phyloP scores from a whole-genome alignment of 108 stramenopile genomes.

The Conticribra weissflogii region DNA sequence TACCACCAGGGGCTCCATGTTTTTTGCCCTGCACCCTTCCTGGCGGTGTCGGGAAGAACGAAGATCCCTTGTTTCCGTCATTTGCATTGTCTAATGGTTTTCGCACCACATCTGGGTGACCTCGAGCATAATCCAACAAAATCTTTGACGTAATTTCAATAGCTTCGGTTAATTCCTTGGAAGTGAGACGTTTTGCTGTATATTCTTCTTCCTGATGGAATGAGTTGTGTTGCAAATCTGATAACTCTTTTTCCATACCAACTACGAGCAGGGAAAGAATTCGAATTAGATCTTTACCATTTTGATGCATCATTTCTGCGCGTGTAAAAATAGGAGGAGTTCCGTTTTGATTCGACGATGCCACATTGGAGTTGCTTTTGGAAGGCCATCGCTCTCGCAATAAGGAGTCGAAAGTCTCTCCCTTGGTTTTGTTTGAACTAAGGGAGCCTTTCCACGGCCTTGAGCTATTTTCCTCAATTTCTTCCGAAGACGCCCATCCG shows the following conservation, averaged over 20 bases:
- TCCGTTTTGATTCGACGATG: background rate
- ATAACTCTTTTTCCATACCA: conserved; percentile 72
- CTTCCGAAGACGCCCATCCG: no score
- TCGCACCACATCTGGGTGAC: conserved; percentile 47
- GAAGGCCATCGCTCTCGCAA: conserved; percentile 36
- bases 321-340: conserved; percentile 16
- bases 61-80: conserved; percentile 9
- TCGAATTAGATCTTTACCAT: conserved; percentile 77
- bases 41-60: conserved; percentile 35
- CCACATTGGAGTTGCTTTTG: background rate
- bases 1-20: conserved; percentile 7
- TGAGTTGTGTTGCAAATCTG: conserved; percentile 18
- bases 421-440: background rate
- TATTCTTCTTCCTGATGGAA: conserved; percentile 13
- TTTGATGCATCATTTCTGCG: conserved; percentile 64
- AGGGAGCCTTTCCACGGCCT: conserved; percentile 38
- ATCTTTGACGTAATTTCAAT: conserved; percentile 82
- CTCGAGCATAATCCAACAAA: conserved; percentile 70
- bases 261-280: conserved; percentile 75
- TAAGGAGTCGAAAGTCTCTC: conserved; percentile 42
- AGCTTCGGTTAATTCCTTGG: conserved; percentile 73
- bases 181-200: conserved; percentile 38
- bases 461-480: background rate
- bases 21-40: conserved; percentile 39
- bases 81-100: background rate